Evolutionary conservation across 176 grass and related monocot species (phyloP), one percentile per base, ranked within the genome.

Genomic region (Lolium rigidum): DNA sequence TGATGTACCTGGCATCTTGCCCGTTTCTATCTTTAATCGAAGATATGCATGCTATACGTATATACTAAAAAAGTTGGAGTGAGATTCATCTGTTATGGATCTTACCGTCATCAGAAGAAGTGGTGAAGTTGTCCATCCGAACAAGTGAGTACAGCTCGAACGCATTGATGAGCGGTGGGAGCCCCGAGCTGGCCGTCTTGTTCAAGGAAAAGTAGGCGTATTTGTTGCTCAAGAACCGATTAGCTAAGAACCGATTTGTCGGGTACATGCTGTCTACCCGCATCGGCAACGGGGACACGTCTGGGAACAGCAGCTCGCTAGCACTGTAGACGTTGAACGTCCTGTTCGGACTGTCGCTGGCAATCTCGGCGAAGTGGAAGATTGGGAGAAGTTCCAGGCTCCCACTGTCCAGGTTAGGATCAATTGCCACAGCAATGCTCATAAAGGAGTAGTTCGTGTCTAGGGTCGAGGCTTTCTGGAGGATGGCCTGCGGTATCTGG

Each of bases 401-500:
- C 54, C 5, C 6, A 7, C 0, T 12, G 54, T 56, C 16, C 54
- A 56, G 54, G 5, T 56, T 56, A 5, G 15, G 1, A 56, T 56
- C 5, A 17, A 18, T 10, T 0, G 0, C 39, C 2, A 87, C 31
- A 35, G 3, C 2, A 35, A 35, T 4, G 16, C 4, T 10, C 3
- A 80, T 3, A 3, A 0, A 18, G 4, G 0, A 62, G 66, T 61
- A 56, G n/a, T 12, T 80, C 20, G 38, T 39, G 13, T 9, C 4
- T 22, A 80, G 0, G 3, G 76, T 61, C 0, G 13, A 2, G 66
- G 77, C 85, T 12, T 7, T 7, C 67, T 80, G 67, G 1, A 81
- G 15, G 67, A 87, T 80, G 1, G 0, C 1, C 39, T 56, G 6
- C 2, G 85, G 85, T 68, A 87, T 54, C 26, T 87, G 22, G 67